A percentile compares a stretch with the other conserved stretches of the same genome.
These are phyloP conservation scores for Immersiporthe knoxdaviesiana DNA, from an alignment of 2,329 filamentous ascomycete genomes.

Conservation along the genomic window DNA sequence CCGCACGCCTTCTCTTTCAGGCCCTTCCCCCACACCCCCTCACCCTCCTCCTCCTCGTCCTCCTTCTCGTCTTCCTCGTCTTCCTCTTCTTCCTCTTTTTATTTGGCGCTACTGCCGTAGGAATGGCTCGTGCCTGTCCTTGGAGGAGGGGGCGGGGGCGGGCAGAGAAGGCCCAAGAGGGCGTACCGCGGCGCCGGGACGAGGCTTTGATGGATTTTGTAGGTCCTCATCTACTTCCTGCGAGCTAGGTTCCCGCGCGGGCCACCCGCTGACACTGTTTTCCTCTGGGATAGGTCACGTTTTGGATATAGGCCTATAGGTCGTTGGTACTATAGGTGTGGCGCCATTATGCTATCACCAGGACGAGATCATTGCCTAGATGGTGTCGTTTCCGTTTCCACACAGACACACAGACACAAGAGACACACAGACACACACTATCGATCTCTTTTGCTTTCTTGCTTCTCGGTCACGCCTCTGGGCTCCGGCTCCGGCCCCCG, in stretches of 20 bases:
- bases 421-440: background rate
- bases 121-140: background rate
- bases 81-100: no score
- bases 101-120: background rate
- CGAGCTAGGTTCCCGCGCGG: slow-evolving; percentile 3
- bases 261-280: background rate
- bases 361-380: background rate
- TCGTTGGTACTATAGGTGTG: background rate
- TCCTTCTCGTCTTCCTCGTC: no score
- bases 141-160: background rate
- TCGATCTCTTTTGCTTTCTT: background rate
- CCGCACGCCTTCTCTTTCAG: background rate
- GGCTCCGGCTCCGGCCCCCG: background rate
- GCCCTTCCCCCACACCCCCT: no score
- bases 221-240: background rate
- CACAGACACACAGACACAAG: background rate
- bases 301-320: background rate
- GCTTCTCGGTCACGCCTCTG: background rate
- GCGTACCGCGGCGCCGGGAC: slow-evolving; percentile 6
- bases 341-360: background rate
- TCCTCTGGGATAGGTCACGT: background rate
- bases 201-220: slow-evolving; percentile 1
- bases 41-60: no score
- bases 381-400: background rate
- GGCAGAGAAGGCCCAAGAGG: background rate